phyloP scores from a whole-genome alignment of 2,329 filamentous ascomycete species.

The Diaporthe nobilis region DNA sequence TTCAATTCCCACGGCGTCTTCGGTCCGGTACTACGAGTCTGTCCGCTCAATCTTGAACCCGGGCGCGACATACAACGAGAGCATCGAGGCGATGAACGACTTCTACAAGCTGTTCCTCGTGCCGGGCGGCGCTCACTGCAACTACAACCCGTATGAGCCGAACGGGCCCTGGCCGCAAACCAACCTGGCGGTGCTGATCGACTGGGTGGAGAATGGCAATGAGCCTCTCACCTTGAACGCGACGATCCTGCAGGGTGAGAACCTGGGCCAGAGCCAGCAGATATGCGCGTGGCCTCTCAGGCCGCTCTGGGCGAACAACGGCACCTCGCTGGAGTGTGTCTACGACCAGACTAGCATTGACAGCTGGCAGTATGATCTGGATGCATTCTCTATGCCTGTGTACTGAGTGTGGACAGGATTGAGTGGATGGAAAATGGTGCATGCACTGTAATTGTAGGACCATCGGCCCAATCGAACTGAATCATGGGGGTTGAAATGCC shows the following conservation, averaged over 20 bases:
- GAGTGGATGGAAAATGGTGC: slow-evolving; percentile 19
- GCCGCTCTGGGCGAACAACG: slow-evolving; percentile 56
- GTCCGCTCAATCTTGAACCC: slow-evolving; percentile 62
- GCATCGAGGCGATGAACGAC: slow-evolving; percentile 58
- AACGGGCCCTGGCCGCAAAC: slow-evolving; percentile 56
- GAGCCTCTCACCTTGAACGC: slow-evolving; percentile 59
- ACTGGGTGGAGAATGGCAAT: slow-evolving; percentile 65
- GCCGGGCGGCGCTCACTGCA: slow-evolving; percentile 66
- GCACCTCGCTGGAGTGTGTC: slow-evolving; percentile 41
- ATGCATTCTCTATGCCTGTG: slow-evolving; percentile 41
- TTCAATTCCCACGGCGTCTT: slow-evolving; percentile 62
- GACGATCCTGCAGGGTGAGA: slow-evolving; percentile 43
- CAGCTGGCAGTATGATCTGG: slow-evolving; percentile 39
- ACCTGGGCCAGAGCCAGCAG: slow-evolving; percentile 53
- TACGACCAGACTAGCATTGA: slow-evolving; percentile 42
- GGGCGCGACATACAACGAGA: slow-evolving; percentile 51
- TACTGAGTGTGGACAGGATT: slow-evolving; percentile 32
- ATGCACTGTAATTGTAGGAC: background rate
- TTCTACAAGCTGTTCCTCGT: slow-evolving; percentile 59
- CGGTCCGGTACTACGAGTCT: slow-evolving; percentile 56
- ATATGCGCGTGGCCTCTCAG: slow-evolving; percentile 59
- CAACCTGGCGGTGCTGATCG: slow-evolving; percentile 49
- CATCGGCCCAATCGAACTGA: background rate
- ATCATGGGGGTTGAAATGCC: slow-evolving; percentile 26
- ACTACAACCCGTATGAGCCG: slow-evolving; percentile 56